Base-by-base conservation (phyloP, 129 eudicot species). In the Apium graveolens region DNA sequence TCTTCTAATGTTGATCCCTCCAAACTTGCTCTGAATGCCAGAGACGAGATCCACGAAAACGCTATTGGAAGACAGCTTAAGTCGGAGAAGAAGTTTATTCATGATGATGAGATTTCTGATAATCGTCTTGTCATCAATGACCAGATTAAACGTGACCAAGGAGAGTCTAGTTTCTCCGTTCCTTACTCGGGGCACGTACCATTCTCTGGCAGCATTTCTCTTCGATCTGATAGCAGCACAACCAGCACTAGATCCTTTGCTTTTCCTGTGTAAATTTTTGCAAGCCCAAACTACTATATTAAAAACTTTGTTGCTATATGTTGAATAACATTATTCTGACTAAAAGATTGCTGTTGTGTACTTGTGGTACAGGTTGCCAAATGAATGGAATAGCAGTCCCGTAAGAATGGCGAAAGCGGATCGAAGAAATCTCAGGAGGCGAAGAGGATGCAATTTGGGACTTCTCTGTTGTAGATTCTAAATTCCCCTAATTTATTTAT, bases 181-280 rank as follows among this genome's bases (percentile, higher is more conserved):
- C 83, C 88, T 13, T 83, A 57, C 81, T 87, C 88, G 13, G 96
- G 89, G n/a, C 92, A 88, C 4, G 82, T 88, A 55, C 70, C 90
- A n/a, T 79, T 57, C 83, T 87, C 94, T 12, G 98, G 97, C 12
- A 95, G 86, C 87, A 70, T 86, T 31, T 95, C 98, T 68, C 89
- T 81, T 70, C 92, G 97, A 48, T 94, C 98, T 7, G 98, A 95
- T 70, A 91, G 97, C 86, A 95, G 98, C 85, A 81, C 97, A 66
- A 88, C 97, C 74, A 94, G 98, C 85, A 88, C 92, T 42, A 79
- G 96, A 77, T 95, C 98, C 79, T 95, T 95, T 78, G 98, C 98
- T 60, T 95, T 95, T 86, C 98, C 98, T 5, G 82, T 95, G 98
- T 95, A 90, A 85, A 7, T 73, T 35, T 29, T 78, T 37, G 76